Conservation (phyloP, 176 grass and related monocot species). For the Eremochloa ophiuroides region DNA sequence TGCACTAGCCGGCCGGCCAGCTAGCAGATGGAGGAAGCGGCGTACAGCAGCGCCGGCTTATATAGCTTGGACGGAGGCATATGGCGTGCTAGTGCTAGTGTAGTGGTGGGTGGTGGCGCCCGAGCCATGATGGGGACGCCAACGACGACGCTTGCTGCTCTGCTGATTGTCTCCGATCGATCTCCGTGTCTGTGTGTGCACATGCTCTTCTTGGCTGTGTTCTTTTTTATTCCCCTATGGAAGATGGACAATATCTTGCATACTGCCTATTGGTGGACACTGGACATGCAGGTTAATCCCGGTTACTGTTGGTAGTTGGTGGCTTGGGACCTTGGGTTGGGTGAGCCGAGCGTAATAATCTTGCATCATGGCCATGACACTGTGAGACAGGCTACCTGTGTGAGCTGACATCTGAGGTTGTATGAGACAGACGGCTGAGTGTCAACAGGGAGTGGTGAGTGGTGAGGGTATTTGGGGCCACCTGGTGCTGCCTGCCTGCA, state of each 20-base stretch:
- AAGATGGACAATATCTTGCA: background rate
- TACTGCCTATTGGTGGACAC: background rate
- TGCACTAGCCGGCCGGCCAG: background rate
- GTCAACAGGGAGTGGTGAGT: background rate
- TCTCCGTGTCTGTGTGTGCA: background rate
- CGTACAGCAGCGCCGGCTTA: background rate
- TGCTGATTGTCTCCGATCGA: background rate
- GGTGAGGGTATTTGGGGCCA: constrained; percentile 18
- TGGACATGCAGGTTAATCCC: background rate
- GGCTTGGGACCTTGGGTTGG: background rate
- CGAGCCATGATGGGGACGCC: background rate
- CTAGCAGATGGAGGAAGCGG: background rate
- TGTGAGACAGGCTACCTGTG: background rate
- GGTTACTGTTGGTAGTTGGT: background rate
- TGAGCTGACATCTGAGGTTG: no score
- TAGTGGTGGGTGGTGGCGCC: background rate
- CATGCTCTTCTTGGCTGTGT: background rate
- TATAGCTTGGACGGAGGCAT: constrained; percentile 14
- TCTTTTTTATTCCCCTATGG: background rate
- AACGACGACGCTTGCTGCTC: background rate
- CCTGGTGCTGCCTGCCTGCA: constrained; percentile 11
- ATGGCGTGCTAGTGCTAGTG: background rate
- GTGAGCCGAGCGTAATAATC: background rate
- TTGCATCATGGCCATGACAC: background rate
- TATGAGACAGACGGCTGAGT: no score